Conservation (phyloP, 495 filamentous ascomycete species). For the Annulohypoxylon moriforme region DNA sequence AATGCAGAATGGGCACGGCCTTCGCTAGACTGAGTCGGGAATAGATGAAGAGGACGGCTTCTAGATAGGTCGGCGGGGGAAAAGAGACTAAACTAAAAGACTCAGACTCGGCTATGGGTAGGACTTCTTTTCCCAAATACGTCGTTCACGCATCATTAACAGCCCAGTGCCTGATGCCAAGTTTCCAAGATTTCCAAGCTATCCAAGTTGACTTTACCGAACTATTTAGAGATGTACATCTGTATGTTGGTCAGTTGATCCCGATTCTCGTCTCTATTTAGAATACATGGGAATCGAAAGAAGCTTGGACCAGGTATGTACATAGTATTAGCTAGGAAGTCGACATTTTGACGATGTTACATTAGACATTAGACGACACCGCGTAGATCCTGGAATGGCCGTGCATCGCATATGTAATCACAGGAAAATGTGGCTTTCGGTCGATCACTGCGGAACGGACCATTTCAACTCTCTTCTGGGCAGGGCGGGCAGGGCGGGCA, state of each 20-base stretch:
- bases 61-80: background rate
- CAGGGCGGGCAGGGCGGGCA: no score
- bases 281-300: slow-evolving; percentile 23
- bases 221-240: background rate
- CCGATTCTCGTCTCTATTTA: slow-evolving; percentile 19
- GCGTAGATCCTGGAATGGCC: slow-evolving; percentile 5
- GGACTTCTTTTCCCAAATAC: background rate
- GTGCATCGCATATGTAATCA: slow-evolving; percentile 26
- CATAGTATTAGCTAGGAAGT: slow-evolving; percentile 10
- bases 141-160: slow-evolving; percentile 2
- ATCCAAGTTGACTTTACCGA: background rate
- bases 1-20: background rate
- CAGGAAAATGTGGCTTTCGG: slow-evolving; percentile 36
- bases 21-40: background rate
- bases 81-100: background rate
- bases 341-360: slow-evolving; percentile 8
- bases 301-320: background rate
- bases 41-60: background rate
- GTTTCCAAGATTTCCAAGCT: background rate
- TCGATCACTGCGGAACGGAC: slow-evolving; percentile 42
- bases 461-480: slow-evolving; percentile 27
- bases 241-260: background rate
- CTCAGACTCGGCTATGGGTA: background rate
- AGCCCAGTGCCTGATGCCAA: background rate
- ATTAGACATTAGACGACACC: slow-evolving; percentile 2